Base-by-base conservation (phyloP, 2,329 filamentous ascomycete species). In the Apiospora marii region DNA sequence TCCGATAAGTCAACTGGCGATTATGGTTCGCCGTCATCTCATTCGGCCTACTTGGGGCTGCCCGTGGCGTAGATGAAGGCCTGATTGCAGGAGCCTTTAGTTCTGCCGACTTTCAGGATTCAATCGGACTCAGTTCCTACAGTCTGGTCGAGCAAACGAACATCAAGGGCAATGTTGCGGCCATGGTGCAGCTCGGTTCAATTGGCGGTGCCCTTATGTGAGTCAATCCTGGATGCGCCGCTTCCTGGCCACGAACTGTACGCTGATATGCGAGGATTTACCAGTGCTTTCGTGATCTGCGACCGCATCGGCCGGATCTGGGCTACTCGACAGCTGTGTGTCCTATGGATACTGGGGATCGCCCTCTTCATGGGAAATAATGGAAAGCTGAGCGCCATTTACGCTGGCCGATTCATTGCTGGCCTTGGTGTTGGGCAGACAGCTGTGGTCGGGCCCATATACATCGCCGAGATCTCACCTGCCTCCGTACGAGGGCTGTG, bases 131-230 rank as follows among this genome's bases (percentile, higher is more conserved):
- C 74, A 82, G 84, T 7, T 83, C 85, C 1, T 90, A 91, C 77
- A 84, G 82, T 67, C 77, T 81, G 0, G 83, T 86, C 4, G 86
- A 89, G 67, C 84, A 88, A 78, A 91, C 92, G 74, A 91, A 93
- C 80, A 91, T 92, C 83, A 91, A 93, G 82, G 91, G 88, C 76
- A 95, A 95, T 81, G 92, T 95, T 71, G 92, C 92, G 1, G 89
- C 92, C 68, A 95, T 95, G 93, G 93, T 95, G 0, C 93, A 95
- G 82, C 90, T 95, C 77, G 93, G 93, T 34, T 93, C 90, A 34
- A 92, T 95, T 43, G 90, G 85, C 4, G 93, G 93, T 61, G 92
- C 92, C 43, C 85, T 94, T 44, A 86, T 92, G 84, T 86, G 78
- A 74, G 83, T 79, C 85, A 78, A 12, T 7, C 16, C 53, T 12